phyloP scores from a whole-genome alignment of 345 rosid species.

The Draba incana region DNA sequence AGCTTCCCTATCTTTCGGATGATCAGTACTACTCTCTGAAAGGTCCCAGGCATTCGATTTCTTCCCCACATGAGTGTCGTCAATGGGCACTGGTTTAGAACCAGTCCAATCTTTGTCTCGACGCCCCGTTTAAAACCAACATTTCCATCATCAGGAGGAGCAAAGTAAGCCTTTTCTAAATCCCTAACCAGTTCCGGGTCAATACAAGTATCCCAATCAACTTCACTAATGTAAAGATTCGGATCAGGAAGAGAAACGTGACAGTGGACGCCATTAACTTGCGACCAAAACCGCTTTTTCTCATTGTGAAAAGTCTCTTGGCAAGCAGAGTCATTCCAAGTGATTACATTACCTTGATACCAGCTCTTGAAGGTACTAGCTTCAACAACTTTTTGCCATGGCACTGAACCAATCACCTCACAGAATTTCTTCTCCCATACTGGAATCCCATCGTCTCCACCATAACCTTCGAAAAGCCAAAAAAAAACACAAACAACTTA shows the following conservation, averaged over 20 bases:
- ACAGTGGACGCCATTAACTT: constrained; percentile 54
- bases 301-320: constrained; percentile 77
- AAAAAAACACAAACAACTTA: neutral
- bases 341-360: constrained; percentile 51
- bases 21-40: constrained; percentile 33
- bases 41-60: constrained; percentile 39
- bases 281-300: constrained; percentile 72
- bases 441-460: constrained; percentile 58
- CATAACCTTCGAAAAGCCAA: constrained; percentile 34
- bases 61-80: constrained; percentile 34
- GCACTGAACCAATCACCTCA: constrained; percentile 60
- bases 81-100: constrained; percentile 29
- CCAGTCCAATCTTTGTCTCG: constrained; percentile 32
- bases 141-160: constrained; percentile 49
- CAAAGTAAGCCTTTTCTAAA: constrained; percentile 57
- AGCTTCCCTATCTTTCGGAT: constrained; percentile 39
- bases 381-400: constrained; percentile 71
- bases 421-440: constrained; percentile 83
- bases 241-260: constrained; percentile 68
- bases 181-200: constrained; percentile 69
- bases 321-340: constrained; percentile 84
- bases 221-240: constrained; percentile 56
- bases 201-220: constrained; percentile 70
- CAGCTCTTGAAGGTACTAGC: constrained; percentile 48
- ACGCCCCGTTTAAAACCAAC: constrained; percentile 38